Evolutionary conservation across 192 early-diverging fungal genomes (phyloP).

Genomic region (Umbelopsis vinacea): DNA sequence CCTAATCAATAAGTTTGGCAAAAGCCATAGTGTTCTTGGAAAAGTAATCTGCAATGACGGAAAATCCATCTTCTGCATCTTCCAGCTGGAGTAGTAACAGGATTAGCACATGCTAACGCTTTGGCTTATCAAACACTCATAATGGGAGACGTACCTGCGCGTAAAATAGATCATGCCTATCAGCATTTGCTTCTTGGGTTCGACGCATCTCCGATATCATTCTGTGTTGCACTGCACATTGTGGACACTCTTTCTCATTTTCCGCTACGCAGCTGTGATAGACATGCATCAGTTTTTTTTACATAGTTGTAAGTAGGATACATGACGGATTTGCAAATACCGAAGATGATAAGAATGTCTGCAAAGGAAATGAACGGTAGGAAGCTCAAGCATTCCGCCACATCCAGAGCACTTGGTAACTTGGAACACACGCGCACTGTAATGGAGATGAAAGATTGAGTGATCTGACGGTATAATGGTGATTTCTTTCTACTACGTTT

Average conservation of each 20-base stretch:
- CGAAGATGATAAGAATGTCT: slow-evolving; percentile 94
- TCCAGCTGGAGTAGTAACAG: slow-evolving; percentile 57
- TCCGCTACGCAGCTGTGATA: slow-evolving; percentile 54
- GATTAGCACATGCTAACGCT: neutral
- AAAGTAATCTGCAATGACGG: slow-evolving; percentile 88
- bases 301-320: neutral
- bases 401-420: slow-evolving; percentile 77
- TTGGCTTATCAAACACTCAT: slow-evolving; percentile 21
- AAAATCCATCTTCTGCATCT: slow-evolving; percentile 83
- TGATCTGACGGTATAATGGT: neutral
- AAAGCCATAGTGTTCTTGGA: slow-evolving; percentile 82
- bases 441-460: neutral
- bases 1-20: slow-evolving; percentile 60
- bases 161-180: slow-evolving; percentile 81
- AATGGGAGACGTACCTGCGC: slow-evolving; percentile 57
- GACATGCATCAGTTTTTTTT: neutral
- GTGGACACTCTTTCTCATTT: slow-evolving; percentile 68
- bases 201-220: slow-evolving; percentile 80
- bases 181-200: slow-evolving; percentile 77
- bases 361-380: slow-evolving; percentile 93
- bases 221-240: slow-evolving; percentile 85
- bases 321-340: slow-evolving; percentile 36
- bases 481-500: neutral
- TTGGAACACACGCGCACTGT: slow-evolving; percentile 69
- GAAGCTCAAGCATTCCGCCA: slow-evolving; percentile 81